Evolutionary conservation across 2,329 filamentous ascomycete genomes (phyloP), one percentile per base, ranked within the genome.

Genomic region (Botrytis cinerea): DNA sequence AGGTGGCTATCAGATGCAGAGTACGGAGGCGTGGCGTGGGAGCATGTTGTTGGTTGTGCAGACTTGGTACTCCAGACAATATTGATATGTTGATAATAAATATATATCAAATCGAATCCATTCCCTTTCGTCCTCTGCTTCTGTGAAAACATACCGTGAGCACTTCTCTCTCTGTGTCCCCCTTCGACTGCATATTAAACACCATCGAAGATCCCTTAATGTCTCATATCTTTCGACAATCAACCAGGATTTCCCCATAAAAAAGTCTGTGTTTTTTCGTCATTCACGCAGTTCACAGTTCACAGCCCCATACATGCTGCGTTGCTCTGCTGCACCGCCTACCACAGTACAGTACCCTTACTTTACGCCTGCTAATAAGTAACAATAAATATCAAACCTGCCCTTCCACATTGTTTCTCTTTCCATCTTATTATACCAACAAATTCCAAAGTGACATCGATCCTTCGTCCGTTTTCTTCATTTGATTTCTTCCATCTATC

Each of bases 311-410:
- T 45, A 25, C 12, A 20, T 25, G 43, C 43, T 48, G 62, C 62
- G 43, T 66, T 48, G 43, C 62, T 66, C 25, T 43, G 16, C 66
- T 68, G 66, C 66, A 38, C 66, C 66, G 48, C 48, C 48, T 32
- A 57, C 25, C 48, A 51, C 25, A 51, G 48, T n/a, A 51, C 25
- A 51, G 48, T n/a, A 54, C 51, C 51, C 25, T 51, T 51, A 51
- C 22, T 28, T 28, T 54, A 28, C 51, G 14, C 12, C 51, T 54
- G 12, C 6, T 16, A 28, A 28, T 16, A 22, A 8, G 28, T 16
- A 28, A 28, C 28, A 28, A 28, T 54, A 54, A 54, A 54, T 57
- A 68, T 20, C 64, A 68, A 68, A 18, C 66, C 64, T 22, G 46
- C 64, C 46, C 25, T 57, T 68, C 35, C 64, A 66, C 40, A 14